A percentile compares a stretch with the other conserved stretches of the same genome.
Conservation (phyloP, 495 filamentous ascomycete species). For the Penicillium atrosanguineum region DNA sequence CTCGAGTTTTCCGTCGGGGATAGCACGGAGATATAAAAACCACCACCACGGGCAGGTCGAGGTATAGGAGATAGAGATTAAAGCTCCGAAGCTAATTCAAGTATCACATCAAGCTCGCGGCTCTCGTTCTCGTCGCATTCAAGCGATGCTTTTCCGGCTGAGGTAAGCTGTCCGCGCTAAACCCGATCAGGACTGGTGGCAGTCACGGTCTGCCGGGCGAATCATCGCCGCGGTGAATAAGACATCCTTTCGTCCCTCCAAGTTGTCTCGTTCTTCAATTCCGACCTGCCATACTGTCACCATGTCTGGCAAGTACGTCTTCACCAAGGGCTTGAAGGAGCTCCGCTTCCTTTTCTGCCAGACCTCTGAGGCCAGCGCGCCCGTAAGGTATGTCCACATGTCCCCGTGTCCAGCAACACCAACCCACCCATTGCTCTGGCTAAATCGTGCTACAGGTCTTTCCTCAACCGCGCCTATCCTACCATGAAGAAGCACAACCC, state of each 20-base stretch:
- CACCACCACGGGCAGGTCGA: slow-evolving; percentile 6
- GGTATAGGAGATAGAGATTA: neutral
- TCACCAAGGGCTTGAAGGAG: slow-evolving; percentile 85
- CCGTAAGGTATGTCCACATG: slow-evolving; percentile 61
- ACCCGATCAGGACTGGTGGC: slow-evolving; percentile 15
- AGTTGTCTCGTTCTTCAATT: slow-evolving; percentile 6
- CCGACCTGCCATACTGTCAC: slow-evolving; percentile 20
- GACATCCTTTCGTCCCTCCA: slow-evolving; percentile 11
- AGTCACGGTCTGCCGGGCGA: slow-evolving; percentile 20
- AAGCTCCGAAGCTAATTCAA: neutral
- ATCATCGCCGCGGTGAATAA: slow-evolving; percentile 30
- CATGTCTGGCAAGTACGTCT: slow-evolving; percentile 93
- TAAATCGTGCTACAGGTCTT: slow-evolving; percentile 58
- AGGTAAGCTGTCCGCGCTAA: slow-evolving; percentile 30
- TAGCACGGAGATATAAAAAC: neutral
- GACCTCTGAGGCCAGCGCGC: slow-evolving; percentile 81
- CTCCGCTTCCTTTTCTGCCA: slow-evolving; percentile 97
- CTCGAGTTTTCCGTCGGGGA: slow-evolving; percentile 23
- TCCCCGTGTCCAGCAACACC: neutral
- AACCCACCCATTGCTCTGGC: slow-evolving; percentile 1
- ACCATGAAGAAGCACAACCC: slow-evolving; percentile 99
- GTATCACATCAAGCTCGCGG: neutral
- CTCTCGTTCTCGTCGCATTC: slow-evolving; percentile 1
- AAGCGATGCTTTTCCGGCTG: slow-evolving; percentile 29
- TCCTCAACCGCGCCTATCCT: slow-evolving; percentile 88